phyloP scores from a whole-genome alignment of 2,329 filamentous ascomycete genomes.

The Nannizziopsis barbatae region DNA sequence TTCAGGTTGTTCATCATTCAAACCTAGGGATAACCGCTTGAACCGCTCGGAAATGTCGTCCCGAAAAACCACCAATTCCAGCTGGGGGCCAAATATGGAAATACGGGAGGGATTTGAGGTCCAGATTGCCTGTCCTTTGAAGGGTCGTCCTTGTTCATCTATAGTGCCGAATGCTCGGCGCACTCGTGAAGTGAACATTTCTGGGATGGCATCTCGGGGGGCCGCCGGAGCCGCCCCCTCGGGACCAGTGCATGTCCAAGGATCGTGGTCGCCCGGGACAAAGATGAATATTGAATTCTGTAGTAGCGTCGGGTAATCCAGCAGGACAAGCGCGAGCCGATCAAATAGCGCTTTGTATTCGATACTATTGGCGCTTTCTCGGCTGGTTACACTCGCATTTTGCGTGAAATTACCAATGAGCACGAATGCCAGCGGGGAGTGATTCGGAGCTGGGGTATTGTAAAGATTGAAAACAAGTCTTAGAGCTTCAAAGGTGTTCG shows the following conservation, averaged over 20 bases:
- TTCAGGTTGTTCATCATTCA: not conserved
- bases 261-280: conserved; percentile 91
- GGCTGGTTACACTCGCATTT: conserved; percentile 49
- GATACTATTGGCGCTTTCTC: conserved; percentile 67
- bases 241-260: conserved; percentile 79
- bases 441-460: conserved; percentile 50
- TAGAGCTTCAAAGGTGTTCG: conserved; percentile 68
- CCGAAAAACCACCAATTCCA: conserved; percentile 77
- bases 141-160: conserved; percentile 47
- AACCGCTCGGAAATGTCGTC: conserved; percentile 77
- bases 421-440: conserved; percentile 66
- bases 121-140: conserved; percentile 66
- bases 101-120: conserved; percentile 76
- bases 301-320: conserved; percentile 73
- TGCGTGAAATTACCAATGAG: conserved; percentile 73
- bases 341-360: conserved; percentile 98
- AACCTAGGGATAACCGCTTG: conserved; percentile 56
- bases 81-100: conserved; percentile 72
- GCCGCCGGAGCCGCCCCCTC: conserved; percentile 38
- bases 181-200: conserved; percentile 80
- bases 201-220: conserved; percentile 53
- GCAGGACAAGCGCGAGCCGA: conserved; percentile 65
- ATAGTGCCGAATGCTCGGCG: conserved; percentile 68
- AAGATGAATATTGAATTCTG: conserved; percentile 77
- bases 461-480: conserved; percentile 68